Evolutionary conservation across 768 basidiomycete genomes (phyloP).

Genomic region (Fibroporia radiculosa): DNA sequence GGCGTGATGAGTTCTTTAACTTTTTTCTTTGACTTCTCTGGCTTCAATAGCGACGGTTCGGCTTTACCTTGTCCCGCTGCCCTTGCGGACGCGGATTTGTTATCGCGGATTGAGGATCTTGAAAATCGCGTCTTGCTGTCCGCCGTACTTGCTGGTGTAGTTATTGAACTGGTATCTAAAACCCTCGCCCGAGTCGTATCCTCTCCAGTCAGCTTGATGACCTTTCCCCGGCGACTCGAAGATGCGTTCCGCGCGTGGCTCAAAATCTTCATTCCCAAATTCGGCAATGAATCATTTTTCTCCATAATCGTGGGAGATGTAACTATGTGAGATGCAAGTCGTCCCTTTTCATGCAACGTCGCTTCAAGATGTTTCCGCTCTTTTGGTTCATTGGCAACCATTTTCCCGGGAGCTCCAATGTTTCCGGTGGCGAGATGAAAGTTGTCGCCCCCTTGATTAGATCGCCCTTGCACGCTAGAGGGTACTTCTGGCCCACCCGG

Average conservation of each 20-base stretch:
- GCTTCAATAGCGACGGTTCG: conserved; percentile 13
- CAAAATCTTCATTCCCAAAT: not conserved
- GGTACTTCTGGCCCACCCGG: too few species aligned
- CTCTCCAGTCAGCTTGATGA: not conserved
- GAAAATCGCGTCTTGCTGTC: not conserved
- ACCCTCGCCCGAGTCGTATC: not conserved
- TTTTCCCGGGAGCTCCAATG: too few species aligned
- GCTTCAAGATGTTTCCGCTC: too few species aligned
- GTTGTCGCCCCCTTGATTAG: too few species aligned
- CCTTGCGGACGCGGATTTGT: not conserved
- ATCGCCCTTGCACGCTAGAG: too few species aligned
- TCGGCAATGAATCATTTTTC: not conserved
- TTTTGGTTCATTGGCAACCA: too few species aligned
- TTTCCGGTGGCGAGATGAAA: too few species aligned
- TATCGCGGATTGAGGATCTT: not conserved
- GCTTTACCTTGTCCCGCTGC: too few species aligned
- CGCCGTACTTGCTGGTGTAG: not conserved
- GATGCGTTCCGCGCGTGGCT: not conserved
- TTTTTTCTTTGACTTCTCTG: conserved; percentile 33
- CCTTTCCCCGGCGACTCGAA: not conserved
- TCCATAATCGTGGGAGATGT: not conserved
- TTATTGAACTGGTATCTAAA: not conserved
- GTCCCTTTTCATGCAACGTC: too few species aligned
- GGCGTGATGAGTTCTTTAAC: conserved; percentile 32
- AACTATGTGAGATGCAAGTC: too few species aligned